Evolutionary conservation across 495 filamentous ascomycete genomes (phyloP), one percentile per base, ranked within the genome.

Genomic region (Ramalina peruviana): DNA sequence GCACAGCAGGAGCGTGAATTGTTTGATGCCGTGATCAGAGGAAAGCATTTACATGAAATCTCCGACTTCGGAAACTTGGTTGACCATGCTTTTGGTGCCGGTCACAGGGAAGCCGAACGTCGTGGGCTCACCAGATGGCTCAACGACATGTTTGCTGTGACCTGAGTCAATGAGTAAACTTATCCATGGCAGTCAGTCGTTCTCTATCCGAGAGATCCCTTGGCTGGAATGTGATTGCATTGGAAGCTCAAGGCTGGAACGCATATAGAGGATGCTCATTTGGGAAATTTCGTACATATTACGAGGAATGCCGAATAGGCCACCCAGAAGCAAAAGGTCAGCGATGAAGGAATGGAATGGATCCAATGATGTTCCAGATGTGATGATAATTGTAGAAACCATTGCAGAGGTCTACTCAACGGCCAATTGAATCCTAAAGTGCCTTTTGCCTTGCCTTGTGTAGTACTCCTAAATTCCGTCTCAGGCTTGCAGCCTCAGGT

Each of bases 21-120:
- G 13, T 42, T 57, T 39, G 27, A 56, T 46, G 15, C 13, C 2
- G 48, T 38, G 15, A 46, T 74, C 33, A 66, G 66, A 11, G 64
- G 61, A 13, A 65, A 64, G 36, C 63, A 61, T 2, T 53, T 75
- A 10, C 71, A 73, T 44, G 66, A 74, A 23, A 60, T 75, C 12
- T 7, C 15, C 20, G 21, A 58, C 26, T 60, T 56, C 20, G n/a
- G 36, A 20, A 11, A 46, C 15, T 16, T 53, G 15, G 36, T 60
- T 16, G 36, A 36, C 10, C 2, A 13, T 36, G 42, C 15, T 4
- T 36, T 43, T n/a, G 49, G 19, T 9, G 11, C 40, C 12, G 27
- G 27, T 33, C 11, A 37, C 36, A 37, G 10, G 44, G 27, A 38
- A 10, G 25, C 16, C 1, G 54, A 56, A 9, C 19, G 36, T 6